A percentile compares a stretch with the other conserved stretches of the same genome.
These are phyloP conservation scores for Sporothrix luriei DNA, from an alignment of 2,329 filamentous ascomycete genomes.

Conservation along the genomic window DNA sequence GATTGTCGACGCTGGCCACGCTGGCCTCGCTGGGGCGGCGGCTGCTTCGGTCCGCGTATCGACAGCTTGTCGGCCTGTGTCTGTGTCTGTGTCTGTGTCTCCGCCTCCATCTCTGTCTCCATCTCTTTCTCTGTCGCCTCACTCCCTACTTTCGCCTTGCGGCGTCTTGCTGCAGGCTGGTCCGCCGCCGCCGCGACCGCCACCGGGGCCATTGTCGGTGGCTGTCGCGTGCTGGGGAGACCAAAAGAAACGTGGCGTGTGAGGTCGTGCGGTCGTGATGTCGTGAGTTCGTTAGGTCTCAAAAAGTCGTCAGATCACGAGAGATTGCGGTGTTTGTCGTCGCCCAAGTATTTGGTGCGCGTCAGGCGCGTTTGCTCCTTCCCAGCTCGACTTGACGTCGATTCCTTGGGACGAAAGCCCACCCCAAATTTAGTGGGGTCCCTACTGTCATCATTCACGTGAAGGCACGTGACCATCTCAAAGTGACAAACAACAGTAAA, in stretches of 20 bases:
- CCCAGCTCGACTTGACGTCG: neutral
- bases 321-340: neutral
- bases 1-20: neutral
- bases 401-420: neutral
- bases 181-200: constrained; percentile 23
- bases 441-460: neutral
- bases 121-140: neutral
- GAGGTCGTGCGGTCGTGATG: neutral
- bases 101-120: no score
- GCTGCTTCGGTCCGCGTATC: constrained; percentile 25
- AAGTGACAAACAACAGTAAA: neutral
- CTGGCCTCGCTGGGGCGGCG: neutral
- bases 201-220: constrained; percentile 28
- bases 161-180: constrained; percentile 30
- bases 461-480: constrained; percentile 4
- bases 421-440: constrained; percentile 22
- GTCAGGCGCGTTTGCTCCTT: constrained; percentile 17
- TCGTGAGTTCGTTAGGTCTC: no score
- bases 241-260: neutral
- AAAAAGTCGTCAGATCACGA: no score
- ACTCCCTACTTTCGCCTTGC: constrained; percentile 23
- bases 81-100: neutral
- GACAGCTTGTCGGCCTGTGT: constrained; percentile 1
- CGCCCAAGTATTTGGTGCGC: neutral
- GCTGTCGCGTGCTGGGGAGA: neutral